Percentiles rank a stretch among this genome's conserved stretches.
These are phyloP conservation scores for Fremontodendron californicum DNA, from an alignment of 345 rosid species.

Conservation along the genomic window DNA sequence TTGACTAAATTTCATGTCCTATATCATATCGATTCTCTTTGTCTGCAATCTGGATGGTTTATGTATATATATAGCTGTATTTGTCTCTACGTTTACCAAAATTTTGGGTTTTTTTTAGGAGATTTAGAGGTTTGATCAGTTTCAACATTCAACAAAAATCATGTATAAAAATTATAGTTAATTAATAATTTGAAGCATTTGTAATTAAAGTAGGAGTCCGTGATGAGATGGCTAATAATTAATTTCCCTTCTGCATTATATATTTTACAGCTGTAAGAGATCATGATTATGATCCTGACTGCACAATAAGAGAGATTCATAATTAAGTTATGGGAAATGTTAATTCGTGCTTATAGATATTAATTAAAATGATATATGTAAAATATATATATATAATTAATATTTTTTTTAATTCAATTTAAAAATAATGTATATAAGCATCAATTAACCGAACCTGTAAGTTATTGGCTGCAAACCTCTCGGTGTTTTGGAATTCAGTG, in stretches of 20 bases:
- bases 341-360: no score
- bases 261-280: background rate
- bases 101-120: background rate
- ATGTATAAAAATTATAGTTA: background rate
- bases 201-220: background rate
- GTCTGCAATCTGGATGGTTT: conserved; percentile 7
- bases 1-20: background rate
- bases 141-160: background rate
- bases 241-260: background rate
- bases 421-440: no score
- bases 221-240: no score
- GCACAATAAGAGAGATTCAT: no score
- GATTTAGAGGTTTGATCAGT: background rate
- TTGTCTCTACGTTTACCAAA: background rate
- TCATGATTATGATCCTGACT: background rate
- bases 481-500: background rate
- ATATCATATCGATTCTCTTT: background rate
- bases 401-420: no score
- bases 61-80: background rate
- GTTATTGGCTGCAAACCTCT: no score
- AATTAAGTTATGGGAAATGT: no score
- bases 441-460: no score
- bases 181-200: background rate
- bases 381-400: no score
- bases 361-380: no score